These are phyloP conservation scores for Xylariaceae sp. DNA, from an alignment of 2,329 filamentous ascomycete genomes.

Conservation along the genomic window DNA sequence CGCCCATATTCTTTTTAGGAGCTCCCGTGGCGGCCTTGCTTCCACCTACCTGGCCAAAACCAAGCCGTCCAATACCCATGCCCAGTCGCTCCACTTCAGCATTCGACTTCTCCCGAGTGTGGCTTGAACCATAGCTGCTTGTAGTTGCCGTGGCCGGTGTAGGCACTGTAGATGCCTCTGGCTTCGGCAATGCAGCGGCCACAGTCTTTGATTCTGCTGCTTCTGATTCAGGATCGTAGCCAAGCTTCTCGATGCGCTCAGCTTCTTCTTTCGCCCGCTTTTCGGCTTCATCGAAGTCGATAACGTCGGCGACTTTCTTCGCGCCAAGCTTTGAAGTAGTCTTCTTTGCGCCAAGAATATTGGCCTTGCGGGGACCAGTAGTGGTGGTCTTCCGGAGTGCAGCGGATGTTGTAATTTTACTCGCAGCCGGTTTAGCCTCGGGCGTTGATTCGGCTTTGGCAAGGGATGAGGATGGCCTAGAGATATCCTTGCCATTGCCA, in stretches of 20 bases:
- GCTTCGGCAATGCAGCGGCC: constrained; percentile 24
- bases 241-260: constrained; percentile 89
- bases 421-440: constrained; percentile 56
- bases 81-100: constrained; percentile 84
- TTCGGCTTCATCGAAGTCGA: constrained; percentile 97
- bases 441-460: constrained; percentile 52
- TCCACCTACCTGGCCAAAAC: constrained; percentile 78
- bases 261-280: constrained; percentile 96
- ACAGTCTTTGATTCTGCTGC: constrained; percentile 44
- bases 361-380: constrained; percentile 68
- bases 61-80: constrained; percentile 79
- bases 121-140: constrained; percentile 57
- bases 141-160: constrained; percentile 72
- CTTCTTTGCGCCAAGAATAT: constrained; percentile 83
- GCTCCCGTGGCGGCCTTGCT: constrained; percentile 51
- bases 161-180: constrained; percentile 57
- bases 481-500: constrained; percentile 63
- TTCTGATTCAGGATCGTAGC: constrained; percentile 91
- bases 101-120: constrained; percentile 56
- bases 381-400: constrained; percentile 72
- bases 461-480: constrained; percentile 81
- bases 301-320: constrained; percentile 80
- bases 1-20: constrained; percentile 67
- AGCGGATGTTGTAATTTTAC: constrained; percentile 69
- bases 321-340: constrained; percentile 73